phyloP scores from a whole-genome alignment of 805 yeast genomes.

The Tanozyma kutaoensis region DNA sequence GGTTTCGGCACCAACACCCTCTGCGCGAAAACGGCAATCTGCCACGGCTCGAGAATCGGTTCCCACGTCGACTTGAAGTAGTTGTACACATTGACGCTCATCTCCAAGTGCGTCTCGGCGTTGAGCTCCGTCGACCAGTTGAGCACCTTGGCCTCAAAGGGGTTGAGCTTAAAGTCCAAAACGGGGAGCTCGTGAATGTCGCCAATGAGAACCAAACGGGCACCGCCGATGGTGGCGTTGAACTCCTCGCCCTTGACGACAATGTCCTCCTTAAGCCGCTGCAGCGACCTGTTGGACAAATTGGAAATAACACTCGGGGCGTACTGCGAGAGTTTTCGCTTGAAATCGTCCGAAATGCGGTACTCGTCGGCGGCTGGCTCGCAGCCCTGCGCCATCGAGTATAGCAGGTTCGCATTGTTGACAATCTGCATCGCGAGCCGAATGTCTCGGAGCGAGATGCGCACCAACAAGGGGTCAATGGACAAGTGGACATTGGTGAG shows the following conservation, averaged over 20 bases:
- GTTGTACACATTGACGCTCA: conserved; percentile 67
- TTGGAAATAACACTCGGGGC: conserved; percentile 56
- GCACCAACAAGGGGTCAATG: conserved; percentile 66
- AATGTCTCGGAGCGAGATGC: conserved; percentile 82
- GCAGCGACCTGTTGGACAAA: conserved; percentile 20
- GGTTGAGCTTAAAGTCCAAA: conserved; percentile 58
- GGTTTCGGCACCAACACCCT: conserved; percentile 31
- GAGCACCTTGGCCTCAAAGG: conserved; percentile 53
- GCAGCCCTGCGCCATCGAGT: conserved; percentile 13
- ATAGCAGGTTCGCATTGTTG: conserved; percentile 53
- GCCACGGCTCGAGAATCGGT: conserved; percentile 84
- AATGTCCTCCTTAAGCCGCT: conserved; percentile 10
- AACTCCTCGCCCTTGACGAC: conserved; percentile 59
- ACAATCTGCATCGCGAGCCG: conserved; percentile 64
- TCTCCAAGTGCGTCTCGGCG: conserved; percentile 51
- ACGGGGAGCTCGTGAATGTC: conserved; percentile 87
- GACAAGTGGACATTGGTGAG: conserved; percentile 56
- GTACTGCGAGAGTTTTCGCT: conserved; percentile 43
- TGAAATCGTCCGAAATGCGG: conserved; percentile 50
- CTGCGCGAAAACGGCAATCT: conserved; percentile 58
- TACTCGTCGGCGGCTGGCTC: conserved; percentile 8
- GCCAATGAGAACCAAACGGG: conserved; percentile 75
- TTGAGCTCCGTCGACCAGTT: conserved; percentile 83
- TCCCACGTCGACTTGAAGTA: conserved; percentile 92
- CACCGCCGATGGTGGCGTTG: conserved; percentile 54